Conservation (phyloP, 2,329 filamentous ascomycete genomes). For the Drechslerella dactyloides region DNA sequence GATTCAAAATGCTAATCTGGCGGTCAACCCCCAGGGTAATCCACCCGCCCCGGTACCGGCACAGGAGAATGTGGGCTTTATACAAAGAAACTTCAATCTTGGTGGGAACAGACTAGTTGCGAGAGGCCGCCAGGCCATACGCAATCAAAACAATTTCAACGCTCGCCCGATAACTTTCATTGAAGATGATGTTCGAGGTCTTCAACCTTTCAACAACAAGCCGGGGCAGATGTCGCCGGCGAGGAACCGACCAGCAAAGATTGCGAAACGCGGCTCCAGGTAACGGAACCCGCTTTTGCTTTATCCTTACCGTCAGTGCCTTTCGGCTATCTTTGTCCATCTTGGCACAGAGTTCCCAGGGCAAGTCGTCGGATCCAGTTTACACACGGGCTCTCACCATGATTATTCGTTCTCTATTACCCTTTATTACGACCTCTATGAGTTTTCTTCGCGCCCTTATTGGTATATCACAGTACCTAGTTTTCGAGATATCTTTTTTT, state of each 20-base stretch:
- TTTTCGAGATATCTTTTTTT: background rate
- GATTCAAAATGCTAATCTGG: background rate
- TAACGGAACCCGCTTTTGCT: background rate
- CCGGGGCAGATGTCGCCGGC: slow-evolving; percentile 9
- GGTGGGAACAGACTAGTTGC: slow-evolving; percentile 26
- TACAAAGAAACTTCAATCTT: slow-evolving; percentile 32
- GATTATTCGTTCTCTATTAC: no score
- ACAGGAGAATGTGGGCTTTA: slow-evolving; percentile 17
- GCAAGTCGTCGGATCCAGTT: no score
- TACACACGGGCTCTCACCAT: background rate
- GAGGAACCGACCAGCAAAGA: slow-evolving; percentile 26
- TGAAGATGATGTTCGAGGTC: slow-evolving; percentile 2
- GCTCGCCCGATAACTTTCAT: background rate
- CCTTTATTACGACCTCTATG: no score
- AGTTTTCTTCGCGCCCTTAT: no score
- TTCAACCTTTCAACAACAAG: slow-evolving; percentile 4
- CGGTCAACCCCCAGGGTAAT: background rate
- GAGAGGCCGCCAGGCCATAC: slow-evolving; percentile 13
- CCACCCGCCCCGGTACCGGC: background rate
- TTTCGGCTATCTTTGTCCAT: no score
- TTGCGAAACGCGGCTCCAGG: slow-evolving; percentile 29
- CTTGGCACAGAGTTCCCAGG: no score
- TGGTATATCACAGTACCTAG: background rate
- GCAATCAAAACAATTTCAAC: background rate
- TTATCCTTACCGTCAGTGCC: background rate